A percentile compares a stretch with the other conserved stretches of the same genome.
Evolutionary conservation across 2,329 filamentous ascomycete genomes (phyloP).

Genomic region (Cytospora schulzeri): DNA sequence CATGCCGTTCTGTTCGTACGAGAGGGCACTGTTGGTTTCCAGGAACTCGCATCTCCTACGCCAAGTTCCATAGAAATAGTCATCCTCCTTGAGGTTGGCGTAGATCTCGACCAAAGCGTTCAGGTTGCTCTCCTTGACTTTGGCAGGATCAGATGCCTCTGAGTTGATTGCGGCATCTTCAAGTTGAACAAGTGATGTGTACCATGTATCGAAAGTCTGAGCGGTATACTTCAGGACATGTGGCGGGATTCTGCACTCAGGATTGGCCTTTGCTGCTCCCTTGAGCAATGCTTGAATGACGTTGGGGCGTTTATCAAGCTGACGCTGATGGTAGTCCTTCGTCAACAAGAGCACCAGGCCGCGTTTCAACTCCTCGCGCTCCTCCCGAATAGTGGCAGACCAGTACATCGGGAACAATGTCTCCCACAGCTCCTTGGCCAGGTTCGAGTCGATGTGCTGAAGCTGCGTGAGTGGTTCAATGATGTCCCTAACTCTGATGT

Average conservation of each 20-base stretch:
- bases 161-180: constrained; percentile 87
- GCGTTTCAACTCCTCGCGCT: constrained; percentile 86
- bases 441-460: constrained; percentile 81
- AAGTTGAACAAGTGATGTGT: constrained; percentile 86
- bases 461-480: constrained; percentile 89
- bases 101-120: constrained; percentile 96
- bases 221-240: constrained; percentile 96
- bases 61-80: constrained; percentile 98
- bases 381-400: constrained; percentile 84
- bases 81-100: constrained; percentile 86
- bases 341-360: constrained; percentile 88
- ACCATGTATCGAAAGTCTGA: constrained; percentile 95
- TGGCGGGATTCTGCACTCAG: constrained; percentile 88
- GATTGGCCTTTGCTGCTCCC: constrained; percentile 80
- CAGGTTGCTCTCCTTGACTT: constrained; percentile 88
- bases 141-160: constrained; percentile 75
- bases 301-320: constrained; percentile 93
- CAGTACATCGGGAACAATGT: constrained; percentile 90
- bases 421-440: constrained; percentile 90
- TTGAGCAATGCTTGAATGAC: constrained; percentile 91
- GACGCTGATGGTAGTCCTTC: constrained; percentile 92
- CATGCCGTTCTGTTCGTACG: constrained; percentile 98
- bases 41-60: constrained; percentile 92
- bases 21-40: constrained; percentile 94
- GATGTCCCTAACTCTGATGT: constrained; percentile 84